Evolutionary conservation across 805 yeast genomes (phyloP), one percentile per base, ranked within the genome.

Genomic region (Zygosaccharomyces kombuchaensis): DNA sequence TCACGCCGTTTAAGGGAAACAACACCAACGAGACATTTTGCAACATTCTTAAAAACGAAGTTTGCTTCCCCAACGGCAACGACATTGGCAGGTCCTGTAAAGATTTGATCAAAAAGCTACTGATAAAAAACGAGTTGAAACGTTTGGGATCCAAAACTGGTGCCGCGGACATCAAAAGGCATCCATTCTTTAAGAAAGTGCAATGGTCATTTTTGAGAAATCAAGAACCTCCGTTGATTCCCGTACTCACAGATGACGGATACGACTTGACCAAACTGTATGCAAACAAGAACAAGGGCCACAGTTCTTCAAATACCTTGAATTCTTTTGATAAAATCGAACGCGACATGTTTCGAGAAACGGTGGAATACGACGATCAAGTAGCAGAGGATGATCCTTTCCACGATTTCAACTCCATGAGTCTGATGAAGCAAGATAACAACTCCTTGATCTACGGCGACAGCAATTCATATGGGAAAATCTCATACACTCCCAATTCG

Each of bases 151-250:
- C 96, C 9, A 82, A 85, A 48, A 80, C 88, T 38, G 99, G 99
- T 13, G 99, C 99, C 0, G 83, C 96, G 2, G 99, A 93, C 60
- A 80, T 93, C 42, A 93, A 93, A 60, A 80, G 78, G 46, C 99
- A 95, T 64, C 81, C 87, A 0, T 95, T 90, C 56, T 93, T 93
- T 75, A 91, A 89, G 61, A 84, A 73, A 56, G 82, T 87, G 1
- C 96, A 89, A 63, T 93, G 99, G 99, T 97, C 99, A 0, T 72
- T 93, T 48, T 70, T 93, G 46, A 77, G 99, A 56, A 87, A 93
- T 65, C 93, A 84, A 62, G 84, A 84, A 47, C 98, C 99, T 1
- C 99, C 99, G 12, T 82, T 93, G 82, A 82, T 93, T 13, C 99
- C 99, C 0, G 84, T 84, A 0, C 74, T 88, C 36, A 72, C 78